Evolutionary conservation across 2,329 filamentous ascomycete species (phyloP), one percentile per base, ranked within the genome.

Genomic region (Penicillium sp.): DNA sequence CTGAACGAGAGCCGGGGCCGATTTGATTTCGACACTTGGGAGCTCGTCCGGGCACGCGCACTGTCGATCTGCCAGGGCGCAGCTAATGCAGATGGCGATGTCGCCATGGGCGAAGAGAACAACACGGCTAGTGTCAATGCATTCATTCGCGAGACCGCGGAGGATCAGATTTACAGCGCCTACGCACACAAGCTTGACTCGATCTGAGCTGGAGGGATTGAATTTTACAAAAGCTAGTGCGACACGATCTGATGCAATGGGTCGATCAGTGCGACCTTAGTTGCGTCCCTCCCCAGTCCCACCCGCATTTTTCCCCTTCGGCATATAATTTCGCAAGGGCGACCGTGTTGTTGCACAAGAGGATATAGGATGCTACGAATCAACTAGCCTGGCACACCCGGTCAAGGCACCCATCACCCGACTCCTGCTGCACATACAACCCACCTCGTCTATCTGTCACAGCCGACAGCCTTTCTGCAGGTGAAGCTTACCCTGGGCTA

Each of bases 1-100:
- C 75, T 96, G 40, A 86, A 84, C 32, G 90, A 96, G 75, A 96
- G 91, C 66, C 86, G 93, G 65, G 93, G 93, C 0, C 75, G 77
- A 3, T 97, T 97, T 69, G 84, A 85, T 44, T 79, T 89, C 61
- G 81, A 85, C 13, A 86, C 88, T 59, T 97, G 92, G 91, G 84
- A 91, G 52, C 77, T 81, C 42, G 84, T 89, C 16, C 84, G 86
- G 60, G 81, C 86, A 57, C 76, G 80, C 43, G 91, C 89, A 32
- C 81, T 85, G 67, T 75, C 77, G 38, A 79, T 87, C 45, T 96
- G 92, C 71, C 87, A 79, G 55, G 77, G 79, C 24, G 69, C 67
- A 49, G 63, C 71, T 27, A 62, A 66, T 13, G 58, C 69, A 6
- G 71, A 74, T 39, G 76, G 73, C 47, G 82, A 82, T 55, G 74